A percentile compares a stretch with the other conserved stretches of the same genome.
Conservation (phyloP, 306 rosid species). For the Pterocarpus macrocarpus region DNA sequence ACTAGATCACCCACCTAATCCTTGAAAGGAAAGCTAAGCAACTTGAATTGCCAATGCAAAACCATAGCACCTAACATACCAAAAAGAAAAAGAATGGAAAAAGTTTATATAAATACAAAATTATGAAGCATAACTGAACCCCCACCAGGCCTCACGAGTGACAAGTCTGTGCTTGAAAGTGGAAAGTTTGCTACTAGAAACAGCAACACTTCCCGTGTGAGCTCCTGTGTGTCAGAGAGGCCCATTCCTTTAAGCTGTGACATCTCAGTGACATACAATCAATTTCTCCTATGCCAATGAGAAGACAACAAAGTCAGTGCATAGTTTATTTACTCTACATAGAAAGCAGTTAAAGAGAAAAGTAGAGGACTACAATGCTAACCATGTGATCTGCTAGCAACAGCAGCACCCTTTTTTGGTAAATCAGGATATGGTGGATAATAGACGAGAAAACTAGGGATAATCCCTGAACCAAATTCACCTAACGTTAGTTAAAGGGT, state of each 20-base stretch:
- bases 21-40: not conserved
- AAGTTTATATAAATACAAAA: not conserved
- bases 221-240: not conserved
- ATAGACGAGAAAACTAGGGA: not conserved
- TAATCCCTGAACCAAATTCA: not conserved
- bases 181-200: not conserved
- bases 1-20: not conserved
- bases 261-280: not conserved
- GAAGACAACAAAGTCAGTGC: not conserved
- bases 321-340: not conserved
- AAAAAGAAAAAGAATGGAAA: not conserved
- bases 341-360: not conserved
- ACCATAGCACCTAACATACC: not conserved
- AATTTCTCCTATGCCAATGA: not conserved
- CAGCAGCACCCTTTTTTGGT: not conserved
- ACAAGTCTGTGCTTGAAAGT: not conserved
- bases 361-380: slow-evolving; percentile 1
- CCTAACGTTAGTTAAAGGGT: not conserved
- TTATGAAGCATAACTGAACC: not conserved
- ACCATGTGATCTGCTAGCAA: not conserved
- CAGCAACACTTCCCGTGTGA: not conserved
- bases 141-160: not conserved
- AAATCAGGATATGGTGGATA: not conserved
- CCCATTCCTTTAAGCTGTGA: not conserved
- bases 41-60: not conserved